phyloP scores from a whole-genome alignment of 176 grass and related monocot genomes.

The Avena insularis region DNA sequence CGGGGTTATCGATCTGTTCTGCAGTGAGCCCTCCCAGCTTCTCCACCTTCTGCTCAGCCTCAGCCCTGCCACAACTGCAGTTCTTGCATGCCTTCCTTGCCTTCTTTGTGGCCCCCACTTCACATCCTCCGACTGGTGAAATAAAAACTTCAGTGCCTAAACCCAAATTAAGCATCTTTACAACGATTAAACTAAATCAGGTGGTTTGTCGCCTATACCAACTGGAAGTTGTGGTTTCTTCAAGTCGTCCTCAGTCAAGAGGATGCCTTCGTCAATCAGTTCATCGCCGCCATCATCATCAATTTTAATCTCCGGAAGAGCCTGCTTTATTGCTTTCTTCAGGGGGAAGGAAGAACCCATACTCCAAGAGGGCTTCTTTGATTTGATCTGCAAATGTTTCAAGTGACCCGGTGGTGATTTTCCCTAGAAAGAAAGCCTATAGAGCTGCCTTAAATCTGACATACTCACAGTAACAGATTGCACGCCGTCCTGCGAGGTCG shows the following conservation, averaged over 20 bases:
- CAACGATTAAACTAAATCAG: not conserved
- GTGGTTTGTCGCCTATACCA: conserved; percentile 50
- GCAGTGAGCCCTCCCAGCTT: conserved; percentile 66
- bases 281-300: conserved; percentile 49
- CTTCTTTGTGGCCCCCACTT: conserved; percentile 75
- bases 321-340: conserved; percentile 53
- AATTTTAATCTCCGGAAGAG: conserved; percentile 77
- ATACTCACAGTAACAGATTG: conserved; percentile 54
- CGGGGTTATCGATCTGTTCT: conserved; percentile 84
- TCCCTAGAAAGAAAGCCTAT: too few relatives aligned
- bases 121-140: conserved; percentile 75
- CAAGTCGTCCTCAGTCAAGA: conserved; percentile 85
- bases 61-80: conserved; percentile 78
- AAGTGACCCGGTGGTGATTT: not conserved
- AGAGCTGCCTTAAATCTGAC: not conserved
- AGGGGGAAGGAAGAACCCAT: conserved; percentile 84
- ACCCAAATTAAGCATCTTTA: conserved; percentile 21
- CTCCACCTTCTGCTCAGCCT: conserved; percentile 74
- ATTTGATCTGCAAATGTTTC: conserved; percentile 59
- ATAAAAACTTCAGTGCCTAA: conserved; percentile 32
- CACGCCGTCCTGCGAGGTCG: not conserved
- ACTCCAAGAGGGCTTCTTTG: conserved; percentile 82
- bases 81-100: conserved; percentile 73
- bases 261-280: conserved; percentile 85
- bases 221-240: conserved; percentile 85